Evolutionary conservation across 1,139 yeast genomes (phyloP).

Genomic region (Geotrichum bryndzae): DNA sequence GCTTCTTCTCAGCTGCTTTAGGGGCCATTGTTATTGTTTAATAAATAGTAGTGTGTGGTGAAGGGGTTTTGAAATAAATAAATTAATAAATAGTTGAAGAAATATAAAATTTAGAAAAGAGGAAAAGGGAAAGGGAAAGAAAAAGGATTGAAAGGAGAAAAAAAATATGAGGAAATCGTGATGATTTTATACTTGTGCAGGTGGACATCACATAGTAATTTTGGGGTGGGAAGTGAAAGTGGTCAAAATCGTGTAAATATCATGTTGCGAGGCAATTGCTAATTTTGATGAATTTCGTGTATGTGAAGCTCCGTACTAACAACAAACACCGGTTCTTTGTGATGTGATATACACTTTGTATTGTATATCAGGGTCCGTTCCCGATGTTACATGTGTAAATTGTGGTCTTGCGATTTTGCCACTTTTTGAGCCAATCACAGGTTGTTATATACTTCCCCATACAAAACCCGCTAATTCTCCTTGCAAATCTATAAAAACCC

Average conservation of each 20-base stretch:
- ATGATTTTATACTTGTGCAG: slow-evolving; percentile 4
- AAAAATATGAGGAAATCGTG: slow-evolving; percentile 18
- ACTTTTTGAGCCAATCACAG: slow-evolving; percentile 16
- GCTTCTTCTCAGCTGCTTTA: slow-evolving; percentile 82
- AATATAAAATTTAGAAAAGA: not conserved
- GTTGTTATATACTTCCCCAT: not conserved
- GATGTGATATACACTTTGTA: slow-evolving; percentile 4
- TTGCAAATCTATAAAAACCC: not conserved
- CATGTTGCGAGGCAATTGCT: not conserved
- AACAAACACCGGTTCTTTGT: not conserved
- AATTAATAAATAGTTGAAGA: slow-evolving; percentile 5
- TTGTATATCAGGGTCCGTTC: slow-evolving; percentile 12
- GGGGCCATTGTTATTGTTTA: slow-evolving; percentile 63
- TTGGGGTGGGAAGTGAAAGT: slow-evolving; percentile 4
- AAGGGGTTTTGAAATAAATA: slow-evolving; percentile 1
- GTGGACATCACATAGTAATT: not conserved
- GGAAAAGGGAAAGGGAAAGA: not conserved
- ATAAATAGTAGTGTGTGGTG: slow-evolving; percentile 14
- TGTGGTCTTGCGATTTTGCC: slow-evolving; percentile 15
- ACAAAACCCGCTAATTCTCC: not conserved
- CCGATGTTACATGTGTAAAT: slow-evolving; percentile 14
- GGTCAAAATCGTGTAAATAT: not conserved
- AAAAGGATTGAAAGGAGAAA: slow-evolving; percentile 23
- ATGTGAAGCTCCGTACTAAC: not conserved
- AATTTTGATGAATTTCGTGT: not conserved